phyloP scores from a whole-genome alignment of 2,329 filamentous ascomycete genomes.

The Aspergillus japonicus region DNA sequence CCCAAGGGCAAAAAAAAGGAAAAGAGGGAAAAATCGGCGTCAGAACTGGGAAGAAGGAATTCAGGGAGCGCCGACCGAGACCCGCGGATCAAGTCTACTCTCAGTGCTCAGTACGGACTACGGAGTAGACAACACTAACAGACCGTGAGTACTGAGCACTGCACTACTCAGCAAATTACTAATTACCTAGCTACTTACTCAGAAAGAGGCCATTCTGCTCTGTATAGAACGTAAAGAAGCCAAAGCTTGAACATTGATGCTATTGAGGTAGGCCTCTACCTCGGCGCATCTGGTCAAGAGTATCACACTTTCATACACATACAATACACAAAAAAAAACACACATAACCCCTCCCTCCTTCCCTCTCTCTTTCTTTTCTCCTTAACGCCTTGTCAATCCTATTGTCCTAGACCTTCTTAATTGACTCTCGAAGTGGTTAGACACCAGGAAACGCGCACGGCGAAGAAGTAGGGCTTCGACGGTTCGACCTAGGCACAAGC shows the following conservation, averaged over 20 bases:
- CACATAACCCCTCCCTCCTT: background rate
- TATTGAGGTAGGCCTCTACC: too few species aligned
- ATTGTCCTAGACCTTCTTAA: background rate
- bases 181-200: too few species aligned
- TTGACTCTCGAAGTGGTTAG: slow-evolving; percentile 12
- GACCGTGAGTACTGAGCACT: too few species aligned
- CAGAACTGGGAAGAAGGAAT: slow-evolving; percentile 19
- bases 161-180: too few species aligned
- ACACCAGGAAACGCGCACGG: slow-evolving; percentile 14
- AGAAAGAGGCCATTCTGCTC: too few species aligned
- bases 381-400: background rate
- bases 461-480: slow-evolving; percentile 18
- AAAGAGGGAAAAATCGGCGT: slow-evolving; percentile 14
- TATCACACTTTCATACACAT: too few species aligned
- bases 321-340: background rate
- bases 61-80: slow-evolving; percentile 24
- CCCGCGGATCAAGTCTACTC: slow-evolving; percentile 15
- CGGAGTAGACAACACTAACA: too few species aligned
- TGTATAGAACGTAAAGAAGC: too few species aligned
- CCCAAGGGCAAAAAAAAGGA: slow-evolving; percentile 8
- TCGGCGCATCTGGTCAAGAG: too few species aligned
- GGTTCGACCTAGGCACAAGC: slow-evolving; percentile 11
- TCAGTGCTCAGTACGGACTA: too few species aligned
- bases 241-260: too few species aligned
- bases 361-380: background rate